Conservation (phyloP, 1,284 basidiomycete genomes). For the Vanrija pseudolonga region DNA sequence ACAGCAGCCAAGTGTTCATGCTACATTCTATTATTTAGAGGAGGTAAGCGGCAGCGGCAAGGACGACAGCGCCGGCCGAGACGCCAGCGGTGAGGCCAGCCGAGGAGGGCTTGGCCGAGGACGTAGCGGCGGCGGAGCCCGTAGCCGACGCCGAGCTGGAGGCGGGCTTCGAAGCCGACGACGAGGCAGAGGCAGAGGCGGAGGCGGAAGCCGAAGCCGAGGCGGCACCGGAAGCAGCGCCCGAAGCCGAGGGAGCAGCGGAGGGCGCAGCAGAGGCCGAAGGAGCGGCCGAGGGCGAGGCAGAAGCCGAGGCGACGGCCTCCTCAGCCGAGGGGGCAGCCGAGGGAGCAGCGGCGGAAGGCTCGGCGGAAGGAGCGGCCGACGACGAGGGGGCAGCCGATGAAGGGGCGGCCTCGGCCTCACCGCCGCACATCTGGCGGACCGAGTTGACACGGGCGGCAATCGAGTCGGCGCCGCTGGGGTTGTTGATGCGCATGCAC, state of each 20-base stretch:
- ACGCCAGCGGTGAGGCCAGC: too few species aligned
- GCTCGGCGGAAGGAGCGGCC: neutral
- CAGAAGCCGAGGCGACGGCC: neutral
- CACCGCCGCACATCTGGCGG: slow-evolving; percentile 11
- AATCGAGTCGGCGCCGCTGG: slow-evolving; percentile 2
- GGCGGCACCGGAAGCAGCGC: neutral
- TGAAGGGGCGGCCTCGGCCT: neutral
- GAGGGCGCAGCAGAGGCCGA: neutral
- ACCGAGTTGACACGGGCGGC: slow-evolving; percentile 8
- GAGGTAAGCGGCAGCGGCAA: neutral
- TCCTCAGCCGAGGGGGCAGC: neutral
- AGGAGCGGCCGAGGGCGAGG: neutral
- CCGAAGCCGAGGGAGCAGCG: neutral
- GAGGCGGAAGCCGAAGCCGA: neutral
- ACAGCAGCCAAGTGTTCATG: too few species aligned
- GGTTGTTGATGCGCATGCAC: slow-evolving; percentile 14
- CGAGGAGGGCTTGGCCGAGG: neutral
- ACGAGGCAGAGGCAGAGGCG: neutral
- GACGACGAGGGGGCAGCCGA: neutral
- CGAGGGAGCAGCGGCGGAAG: neutral
- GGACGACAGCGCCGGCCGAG: neutral
- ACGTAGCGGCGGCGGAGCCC: neutral
- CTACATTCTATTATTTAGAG: neutral
- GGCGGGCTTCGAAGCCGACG: neutral
- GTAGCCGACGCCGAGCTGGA: neutral